Evolutionary conservation across 2,329 filamentous ascomycete species (phyloP).

Genomic region (Lachnellula arida): DNA sequence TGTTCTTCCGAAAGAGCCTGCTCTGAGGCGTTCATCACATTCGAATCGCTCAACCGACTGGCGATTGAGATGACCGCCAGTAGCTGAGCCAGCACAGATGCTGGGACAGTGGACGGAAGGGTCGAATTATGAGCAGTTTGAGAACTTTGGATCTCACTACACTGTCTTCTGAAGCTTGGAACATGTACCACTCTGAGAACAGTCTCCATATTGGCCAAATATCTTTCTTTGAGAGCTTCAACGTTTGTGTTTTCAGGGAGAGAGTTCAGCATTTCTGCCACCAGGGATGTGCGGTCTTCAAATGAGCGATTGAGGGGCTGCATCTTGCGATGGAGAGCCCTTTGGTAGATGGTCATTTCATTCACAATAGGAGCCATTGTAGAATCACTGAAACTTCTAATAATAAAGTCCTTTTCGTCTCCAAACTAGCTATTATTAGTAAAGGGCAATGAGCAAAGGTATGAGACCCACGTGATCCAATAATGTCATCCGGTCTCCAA

Average conservation of each 20-base stretch:
- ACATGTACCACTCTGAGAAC: slow-evolving; percentile 18
- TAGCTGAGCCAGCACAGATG: slow-evolving; percentile 15
- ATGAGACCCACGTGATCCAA: slow-evolving; percentile 6
- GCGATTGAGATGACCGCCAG: slow-evolving; percentile 14
- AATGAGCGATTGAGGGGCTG: not conserved
- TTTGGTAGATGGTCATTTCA: slow-evolving; percentile 1
- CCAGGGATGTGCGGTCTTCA: slow-evolving; percentile 6
- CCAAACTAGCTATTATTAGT: slow-evolving; percentile 1
- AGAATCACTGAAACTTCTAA: not conserved
- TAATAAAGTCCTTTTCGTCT: slow-evolving; percentile 2
- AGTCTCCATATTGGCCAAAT: slow-evolving; percentile 17
- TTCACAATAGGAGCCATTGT: not conserved
- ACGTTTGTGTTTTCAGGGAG: slow-evolving; percentile 7
- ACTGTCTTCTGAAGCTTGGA: slow-evolving; percentile 12
- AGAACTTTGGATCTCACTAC: slow-evolving; percentile 5
- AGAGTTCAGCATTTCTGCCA: slow-evolving; percentile 14
- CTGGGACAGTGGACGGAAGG: slow-evolving; percentile 7
- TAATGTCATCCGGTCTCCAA: slow-evolving; percentile 2
- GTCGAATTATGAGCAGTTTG: not conserved
- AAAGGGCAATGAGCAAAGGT: not conserved
- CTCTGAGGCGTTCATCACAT: not conserved
- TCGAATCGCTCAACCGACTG: slow-evolving; percentile 13
- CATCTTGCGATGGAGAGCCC: slow-evolving; percentile 1
- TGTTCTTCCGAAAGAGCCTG: slow-evolving; percentile 9
- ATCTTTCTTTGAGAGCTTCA: slow-evolving; percentile 10